Conservation (phyloP, 2,329 filamentous ascomycete species). For the Aspergillus hortae region DNA sequence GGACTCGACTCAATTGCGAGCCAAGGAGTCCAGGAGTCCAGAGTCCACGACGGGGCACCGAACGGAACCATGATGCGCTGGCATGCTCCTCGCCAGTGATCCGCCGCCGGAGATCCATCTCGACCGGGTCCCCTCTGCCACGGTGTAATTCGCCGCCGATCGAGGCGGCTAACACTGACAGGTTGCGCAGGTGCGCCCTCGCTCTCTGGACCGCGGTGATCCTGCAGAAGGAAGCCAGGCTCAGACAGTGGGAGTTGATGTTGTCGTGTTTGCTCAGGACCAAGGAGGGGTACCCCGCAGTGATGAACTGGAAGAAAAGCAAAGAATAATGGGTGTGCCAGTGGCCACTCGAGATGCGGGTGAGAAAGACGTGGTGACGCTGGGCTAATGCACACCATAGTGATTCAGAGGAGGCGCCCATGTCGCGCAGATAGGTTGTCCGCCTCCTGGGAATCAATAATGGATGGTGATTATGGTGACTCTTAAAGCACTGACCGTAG, state of each 20-base stretch:
- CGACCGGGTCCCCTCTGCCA: constrained; percentile 48
- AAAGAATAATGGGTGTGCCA: background rate
- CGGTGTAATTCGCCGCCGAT: constrained; percentile 36
- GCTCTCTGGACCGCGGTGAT: constrained; percentile 5
- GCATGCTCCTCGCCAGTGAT: constrained; percentile 82
- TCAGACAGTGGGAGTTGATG: background rate
- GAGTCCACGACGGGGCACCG: too few relatives aligned
- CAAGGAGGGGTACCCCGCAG: background rate
- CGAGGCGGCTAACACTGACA: constrained; percentile 30
- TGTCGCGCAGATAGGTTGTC: constrained; percentile 24
- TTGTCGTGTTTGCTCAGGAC: background rate
- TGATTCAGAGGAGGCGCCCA: constrained; percentile 22
- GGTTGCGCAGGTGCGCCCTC: constrained; percentile 13
- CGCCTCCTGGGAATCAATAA: too few relatives aligned
- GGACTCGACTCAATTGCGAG: too few relatives aligned
- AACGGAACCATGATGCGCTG: constrained; percentile 68
- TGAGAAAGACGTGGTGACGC: background rate
- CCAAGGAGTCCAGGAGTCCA: too few relatives aligned
- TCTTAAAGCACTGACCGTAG: too few relatives aligned
- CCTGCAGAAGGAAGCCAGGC: constrained; percentile 17
- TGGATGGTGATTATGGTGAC: too few relatives aligned
- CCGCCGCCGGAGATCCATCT: constrained; percentile 55
- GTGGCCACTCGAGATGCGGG: constrained; percentile 2
- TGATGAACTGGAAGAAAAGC: background rate
- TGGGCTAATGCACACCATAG: constrained; percentile 13